Conservation (phyloP, 129 eudicot species). For the Arctium minus region DNA sequence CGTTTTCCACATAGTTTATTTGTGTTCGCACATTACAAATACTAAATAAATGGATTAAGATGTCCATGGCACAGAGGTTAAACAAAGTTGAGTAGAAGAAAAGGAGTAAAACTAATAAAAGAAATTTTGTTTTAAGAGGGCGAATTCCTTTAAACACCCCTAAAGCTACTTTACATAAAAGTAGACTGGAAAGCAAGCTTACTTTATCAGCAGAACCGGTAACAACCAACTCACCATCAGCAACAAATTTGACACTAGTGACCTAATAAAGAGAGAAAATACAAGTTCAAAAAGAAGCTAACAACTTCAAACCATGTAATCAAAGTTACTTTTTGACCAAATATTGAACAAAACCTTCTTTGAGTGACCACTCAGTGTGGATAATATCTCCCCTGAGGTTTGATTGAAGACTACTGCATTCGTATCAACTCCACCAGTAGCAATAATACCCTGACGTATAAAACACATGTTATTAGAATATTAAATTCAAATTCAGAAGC, state of each 20-base stretch:
- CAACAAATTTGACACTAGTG: slow-evolving; percentile 82
- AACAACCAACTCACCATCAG: slow-evolving; percentile 78
- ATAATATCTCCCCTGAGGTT: slow-evolving; percentile 74
- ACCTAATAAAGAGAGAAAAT: slow-evolving; percentile 43
- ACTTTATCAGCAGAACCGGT: slow-evolving; percentile 95
- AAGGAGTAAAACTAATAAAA: not conserved
- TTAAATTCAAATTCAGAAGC: not conserved
- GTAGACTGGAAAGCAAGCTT: slow-evolving; percentile 6
- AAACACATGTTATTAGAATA: not conserved
- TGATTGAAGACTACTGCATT: slow-evolving; percentile 86
- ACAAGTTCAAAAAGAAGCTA: slow-evolving; percentile 11
- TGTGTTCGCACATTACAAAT: not conserved
- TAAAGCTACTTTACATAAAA: not conserved
- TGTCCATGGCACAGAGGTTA: not conserved
- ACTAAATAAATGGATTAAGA: not conserved
- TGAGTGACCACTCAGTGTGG: slow-evolving; percentile 95
- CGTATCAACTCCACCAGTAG: slow-evolving; percentile 86
- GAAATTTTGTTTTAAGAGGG: not conserved
- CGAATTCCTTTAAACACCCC: not conserved
- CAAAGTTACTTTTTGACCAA: slow-evolving; percentile 2
- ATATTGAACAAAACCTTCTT: slow-evolving; percentile 63
- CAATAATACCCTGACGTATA: slow-evolving; percentile 72
- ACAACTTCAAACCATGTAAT: not conserved
- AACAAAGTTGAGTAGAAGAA: not conserved
- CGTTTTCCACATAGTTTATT: not conserved